These are phyloP conservation scores for Tremella yokohamensis DNA, from an alignment of 768 basidiomycete genomes.

Conservation along the genomic window DNA sequence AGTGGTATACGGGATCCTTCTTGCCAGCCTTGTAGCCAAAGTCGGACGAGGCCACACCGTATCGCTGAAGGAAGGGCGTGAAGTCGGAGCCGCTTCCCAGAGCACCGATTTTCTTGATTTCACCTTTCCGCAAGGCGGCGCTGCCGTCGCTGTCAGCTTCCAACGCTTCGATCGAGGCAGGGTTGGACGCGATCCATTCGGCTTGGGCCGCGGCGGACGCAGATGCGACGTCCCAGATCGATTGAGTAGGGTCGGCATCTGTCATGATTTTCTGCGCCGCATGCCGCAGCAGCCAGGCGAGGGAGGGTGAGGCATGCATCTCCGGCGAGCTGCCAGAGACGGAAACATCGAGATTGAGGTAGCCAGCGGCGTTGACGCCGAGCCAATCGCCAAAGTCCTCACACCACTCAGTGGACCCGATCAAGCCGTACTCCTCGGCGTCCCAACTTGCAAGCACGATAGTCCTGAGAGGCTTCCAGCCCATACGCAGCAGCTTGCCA, in stretches of 20 bases:
- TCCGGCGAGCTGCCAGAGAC: slow-evolving; percentile 62
- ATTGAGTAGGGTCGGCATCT: slow-evolving; percentile 62
- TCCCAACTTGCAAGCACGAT: slow-evolving; percentile 74
- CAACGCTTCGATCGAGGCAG: neutral
- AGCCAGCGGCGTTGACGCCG: slow-evolving; percentile 69
- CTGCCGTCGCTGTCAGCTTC: neutral
- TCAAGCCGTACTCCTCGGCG: slow-evolving; percentile 59
- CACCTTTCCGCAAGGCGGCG: too few species aligned
- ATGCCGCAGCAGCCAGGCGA: slow-evolving; percentile 68
- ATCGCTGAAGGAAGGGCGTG: slow-evolving; percentile 82
- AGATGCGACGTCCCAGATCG: slow-evolving; percentile 60
- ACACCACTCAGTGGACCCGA: slow-evolving; percentile 85
- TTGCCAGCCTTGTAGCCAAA: slow-evolving; percentile 40
- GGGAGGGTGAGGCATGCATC: slow-evolving; percentile 69
- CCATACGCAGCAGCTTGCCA: slow-evolving; percentile 63
- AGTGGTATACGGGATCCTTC: slow-evolving; percentile 62
- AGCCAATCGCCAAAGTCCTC: slow-evolving; percentile 88
- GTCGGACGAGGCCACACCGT: slow-evolving; percentile 56
- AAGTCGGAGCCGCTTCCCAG: slow-evolving; percentile 76
- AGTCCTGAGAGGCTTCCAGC: slow-evolving; percentile 80
- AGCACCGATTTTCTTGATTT: slow-evolving; percentile 3
- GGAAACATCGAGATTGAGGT: slow-evolving; percentile 76
- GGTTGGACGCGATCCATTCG: neutral
- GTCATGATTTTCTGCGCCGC: slow-evolving; percentile 71
- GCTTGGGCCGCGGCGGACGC: too few species aligned